Percentiles rank a stretch among this genome's conserved stretches.
phyloP scores from a whole-genome alignment of 2,329 filamentous ascomycete species.

The Fusarium longipes region DNA sequence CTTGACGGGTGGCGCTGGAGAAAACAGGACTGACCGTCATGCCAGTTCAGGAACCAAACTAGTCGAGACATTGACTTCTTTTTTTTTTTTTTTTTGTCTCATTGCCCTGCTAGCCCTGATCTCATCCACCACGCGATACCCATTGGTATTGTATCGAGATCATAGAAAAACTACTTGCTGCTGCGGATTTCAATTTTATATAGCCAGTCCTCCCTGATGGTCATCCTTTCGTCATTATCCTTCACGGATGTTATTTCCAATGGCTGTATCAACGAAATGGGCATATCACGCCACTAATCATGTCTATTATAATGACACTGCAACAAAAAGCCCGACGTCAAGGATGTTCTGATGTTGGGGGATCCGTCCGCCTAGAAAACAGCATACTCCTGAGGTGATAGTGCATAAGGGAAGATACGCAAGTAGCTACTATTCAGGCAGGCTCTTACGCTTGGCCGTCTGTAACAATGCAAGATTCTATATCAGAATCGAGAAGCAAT shows the following conservation, averaged over 20 bases:
- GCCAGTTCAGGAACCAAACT: constrained; percentile 12
- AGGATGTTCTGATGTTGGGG: not conserved
- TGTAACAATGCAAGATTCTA: constrained; percentile 27
- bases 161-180: constrained; percentile 14
- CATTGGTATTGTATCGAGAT: constrained; percentile 5
- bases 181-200: constrained; percentile 33
- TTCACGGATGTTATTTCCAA: not conserved
- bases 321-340: not conserved
- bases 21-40: constrained; percentile 23
- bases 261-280: not conserved
- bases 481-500: constrained; percentile 12
- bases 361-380: not conserved
- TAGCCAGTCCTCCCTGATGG: constrained; percentile 18
- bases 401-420: too few species aligned
- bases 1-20: constrained; percentile 16
- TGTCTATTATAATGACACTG: not conserved
- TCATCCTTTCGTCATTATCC: not conserved
- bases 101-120: constrained; percentile 20
- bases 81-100: constrained; percentile 25
- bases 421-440: too few species aligned
- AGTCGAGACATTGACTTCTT: constrained; percentile 10
- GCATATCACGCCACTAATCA: not conserved
- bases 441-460: not conserved
- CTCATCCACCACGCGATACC: not conserved
- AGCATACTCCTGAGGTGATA: too few species aligned